Base-by-base conservation (phyloP, 345 rosid genomes). In the Cardamine occulta region DNA sequence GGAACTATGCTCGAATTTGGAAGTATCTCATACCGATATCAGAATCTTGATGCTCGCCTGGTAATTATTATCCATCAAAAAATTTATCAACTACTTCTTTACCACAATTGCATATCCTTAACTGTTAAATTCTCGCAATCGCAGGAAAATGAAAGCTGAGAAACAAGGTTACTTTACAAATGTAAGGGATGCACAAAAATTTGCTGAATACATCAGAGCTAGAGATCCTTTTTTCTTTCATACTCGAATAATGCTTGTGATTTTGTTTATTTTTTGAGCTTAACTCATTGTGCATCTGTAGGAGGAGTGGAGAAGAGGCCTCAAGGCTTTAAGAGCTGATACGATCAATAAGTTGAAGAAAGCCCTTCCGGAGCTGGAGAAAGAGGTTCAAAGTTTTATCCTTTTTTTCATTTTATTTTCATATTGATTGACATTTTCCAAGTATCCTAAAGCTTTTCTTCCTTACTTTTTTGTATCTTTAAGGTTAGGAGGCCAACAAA, bases 21-120 rank as follows among this genome's bases (percentile, higher is more conserved):
- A 95, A 76, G 96, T 92, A 45, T 86, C 85, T 77, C 93, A 90
- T 77, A 90, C 97, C 42, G 97, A 95, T 83, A 90, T 92, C 71
- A 86, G 97, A 78, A 87, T 95, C 84, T 85, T 95, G 87, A 90
- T 95, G 97, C 91, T 95, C 74, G 99, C 99, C 74, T 95, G 99
- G 97, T 95, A 83, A 81, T 87, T 62, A 29, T 3, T 3, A 26
- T 42, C 40, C 37, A 54, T 55, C 15, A 18, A 48, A 51, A 55
- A 52, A 35, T 74, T n/a, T 26, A 31, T 52, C 45, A 12, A 42
- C 64, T 19, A 19, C 29, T 15, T 37, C 6, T 52, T 74, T 49
- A 19, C 39, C 68, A 62, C 26, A 7, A 9, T 62, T 24, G 68
- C 59, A 35, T 69, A 11, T 42, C 8, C 59, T 68, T 66, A 69